Conservation (phyloP, 2,329 filamentous ascomycete genomes). For the Aspergillus unguis region DNA sequence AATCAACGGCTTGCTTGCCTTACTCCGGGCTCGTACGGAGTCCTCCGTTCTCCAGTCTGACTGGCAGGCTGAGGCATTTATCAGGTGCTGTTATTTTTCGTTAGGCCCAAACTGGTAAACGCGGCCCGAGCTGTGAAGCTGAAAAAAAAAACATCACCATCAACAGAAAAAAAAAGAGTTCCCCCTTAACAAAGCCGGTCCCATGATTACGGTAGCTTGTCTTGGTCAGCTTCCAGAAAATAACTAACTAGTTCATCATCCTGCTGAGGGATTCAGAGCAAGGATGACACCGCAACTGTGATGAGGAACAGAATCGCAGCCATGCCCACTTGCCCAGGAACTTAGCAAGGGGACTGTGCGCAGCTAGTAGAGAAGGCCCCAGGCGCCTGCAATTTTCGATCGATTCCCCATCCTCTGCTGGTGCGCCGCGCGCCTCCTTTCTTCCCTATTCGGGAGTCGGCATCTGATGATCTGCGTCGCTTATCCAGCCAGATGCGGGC, state of each 20-base stretch:
- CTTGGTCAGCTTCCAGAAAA: constrained; percentile 18
- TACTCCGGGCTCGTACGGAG: constrained; percentile 5
- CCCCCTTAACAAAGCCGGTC: not conserved
- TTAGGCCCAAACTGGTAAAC: constrained; percentile 15
- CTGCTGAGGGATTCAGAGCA: not conserved
- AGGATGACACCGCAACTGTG: constrained; percentile 19
- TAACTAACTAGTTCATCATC: too few species aligned
- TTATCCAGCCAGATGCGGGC: not conserved
- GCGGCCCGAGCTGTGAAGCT: constrained; percentile 15
- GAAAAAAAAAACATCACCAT: not conserved
- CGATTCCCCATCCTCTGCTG: not conserved
- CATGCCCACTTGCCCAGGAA: constrained; percentile 11
- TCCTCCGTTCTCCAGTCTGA: not conserved
- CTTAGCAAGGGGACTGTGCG: constrained; percentile 20
- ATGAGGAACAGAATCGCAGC: constrained; percentile 16
- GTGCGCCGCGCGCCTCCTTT: not conserved
- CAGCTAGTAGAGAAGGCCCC: constrained; percentile 2
- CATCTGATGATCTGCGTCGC: constrained; percentile 1
- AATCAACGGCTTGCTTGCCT: not conserved
- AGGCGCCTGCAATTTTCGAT: constrained; percentile 11
- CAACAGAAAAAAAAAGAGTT: not conserved
- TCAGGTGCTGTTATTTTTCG: not conserved
- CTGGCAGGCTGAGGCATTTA: too few species aligned
- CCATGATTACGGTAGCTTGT: constrained; percentile 4
- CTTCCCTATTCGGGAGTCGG: not conserved